Evolutionary conservation across 83 land plant species (phyloP).

Genomic region (Picea abies): DNA sequence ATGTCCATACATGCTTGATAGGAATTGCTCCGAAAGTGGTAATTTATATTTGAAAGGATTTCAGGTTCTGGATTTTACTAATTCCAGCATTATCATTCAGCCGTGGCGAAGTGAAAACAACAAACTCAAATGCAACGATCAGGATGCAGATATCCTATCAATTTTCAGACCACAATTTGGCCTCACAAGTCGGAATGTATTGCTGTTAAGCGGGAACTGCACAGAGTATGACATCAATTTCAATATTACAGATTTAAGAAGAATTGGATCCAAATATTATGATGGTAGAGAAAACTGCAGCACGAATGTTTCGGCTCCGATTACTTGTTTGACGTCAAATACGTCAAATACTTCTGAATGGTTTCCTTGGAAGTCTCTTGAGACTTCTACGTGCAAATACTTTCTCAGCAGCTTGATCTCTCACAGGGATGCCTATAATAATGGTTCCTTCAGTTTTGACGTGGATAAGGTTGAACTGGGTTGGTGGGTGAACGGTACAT

Average conservation of each 20-base stretch:
- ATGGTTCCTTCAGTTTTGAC: slow-evolving; percentile 10
- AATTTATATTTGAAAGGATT: slow-evolving; percentile 20
- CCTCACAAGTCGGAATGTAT: slow-evolving; percentile 25
- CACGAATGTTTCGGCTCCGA: too few species aligned
- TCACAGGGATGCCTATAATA: neutral
- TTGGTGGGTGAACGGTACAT: slow-evolving; percentile 46
- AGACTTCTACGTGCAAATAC: slow-evolving; percentile 1
- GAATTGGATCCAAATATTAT: too few species aligned
- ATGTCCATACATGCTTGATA: slow-evolving; percentile 32
- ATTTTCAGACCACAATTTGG: slow-evolving; percentile 36
- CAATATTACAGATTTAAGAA: neutral
- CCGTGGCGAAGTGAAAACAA: neutral
- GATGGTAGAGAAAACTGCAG: neutral
- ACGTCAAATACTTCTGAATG: neutral
- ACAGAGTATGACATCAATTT: neutral
- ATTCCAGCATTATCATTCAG: slow-evolving; percentile 20
- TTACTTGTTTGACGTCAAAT: neutral
- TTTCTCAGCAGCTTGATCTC: slow-evolving; percentile 24
- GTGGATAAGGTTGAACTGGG: slow-evolving; percentile 28
- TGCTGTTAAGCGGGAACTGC: neutral
- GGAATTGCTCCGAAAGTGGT: neutral
- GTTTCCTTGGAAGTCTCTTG: neutral
- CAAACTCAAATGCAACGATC: slow-evolving; percentile 4
- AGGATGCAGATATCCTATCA: neutral
- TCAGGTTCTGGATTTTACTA: slow-evolving; percentile 31